These are phyloP conservation scores for Rhazya stricta DNA, from an alignment of 257 asterid species.

Conservation along the genomic window DNA sequence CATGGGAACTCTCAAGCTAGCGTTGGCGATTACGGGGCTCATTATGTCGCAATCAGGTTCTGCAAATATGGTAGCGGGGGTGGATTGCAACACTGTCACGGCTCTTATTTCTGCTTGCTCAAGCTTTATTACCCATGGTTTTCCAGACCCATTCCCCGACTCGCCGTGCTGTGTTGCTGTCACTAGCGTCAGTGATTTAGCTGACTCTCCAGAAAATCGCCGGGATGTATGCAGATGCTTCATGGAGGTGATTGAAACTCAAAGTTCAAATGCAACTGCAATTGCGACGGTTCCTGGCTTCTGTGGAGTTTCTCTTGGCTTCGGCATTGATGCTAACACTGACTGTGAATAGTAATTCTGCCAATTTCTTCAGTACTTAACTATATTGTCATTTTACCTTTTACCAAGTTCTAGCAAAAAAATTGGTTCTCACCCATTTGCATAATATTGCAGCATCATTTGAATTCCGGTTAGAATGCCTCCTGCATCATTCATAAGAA, in stretches of 20 bases:
- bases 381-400: neutral
- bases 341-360: slow-evolving; percentile 70
- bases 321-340: slow-evolving; percentile 71
- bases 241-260: slow-evolving; percentile 49
- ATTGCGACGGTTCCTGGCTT: slow-evolving; percentile 89
- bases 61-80: slow-evolving; percentile 1
- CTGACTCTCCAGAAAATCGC: slow-evolving; percentile 42
- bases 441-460: slow-evolving; percentile 12
- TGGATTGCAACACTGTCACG: slow-evolving; percentile 60
- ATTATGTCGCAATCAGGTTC: slow-evolving; percentile 10
- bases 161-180: slow-evolving; percentile 88
- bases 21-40: neutral
- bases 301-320: slow-evolving; percentile 87
- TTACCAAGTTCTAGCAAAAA: neutral
- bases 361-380: neutral
- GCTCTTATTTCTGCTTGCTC: slow-evolving; percentile 69
- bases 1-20: slow-evolving; percentile 9
- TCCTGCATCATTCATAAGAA: neutral
- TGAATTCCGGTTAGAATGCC: neutral
- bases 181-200: slow-evolving; percentile 44
- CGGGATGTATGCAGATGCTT: slow-evolving; percentile 63
- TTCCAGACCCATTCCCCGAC: slow-evolving; percentile 70
- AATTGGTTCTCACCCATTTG: neutral
- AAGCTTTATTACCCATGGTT: slow-evolving; percentile 50
- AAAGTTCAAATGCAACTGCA: slow-evolving; percentile 71